A percentile compares a stretch with the other conserved stretches of the same genome.
phyloP scores from a whole-genome alignment of 192 early-diverging fungal species.

The Phlyctochytrium bullatum region DNA sequence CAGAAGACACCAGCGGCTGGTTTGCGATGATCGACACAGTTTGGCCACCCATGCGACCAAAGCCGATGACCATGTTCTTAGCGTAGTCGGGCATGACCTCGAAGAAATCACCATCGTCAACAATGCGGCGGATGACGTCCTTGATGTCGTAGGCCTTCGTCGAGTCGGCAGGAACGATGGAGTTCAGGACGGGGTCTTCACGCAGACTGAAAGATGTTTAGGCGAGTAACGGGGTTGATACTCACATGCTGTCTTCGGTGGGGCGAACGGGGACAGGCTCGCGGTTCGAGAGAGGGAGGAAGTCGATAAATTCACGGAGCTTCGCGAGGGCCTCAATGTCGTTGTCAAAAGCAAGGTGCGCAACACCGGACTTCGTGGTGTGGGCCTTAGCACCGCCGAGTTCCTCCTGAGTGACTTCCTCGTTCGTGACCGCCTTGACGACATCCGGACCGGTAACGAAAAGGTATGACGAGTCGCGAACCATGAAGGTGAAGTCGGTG shows the following conservation, averaged over 20 bases:
- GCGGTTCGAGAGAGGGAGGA: slow-evolving; percentile 81
- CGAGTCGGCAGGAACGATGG: slow-evolving; percentile 86
- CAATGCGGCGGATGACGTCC: slow-evolving; percentile 72
- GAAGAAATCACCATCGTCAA: slow-evolving; percentile 83
- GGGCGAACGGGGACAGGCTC: slow-evolving; percentile 60
- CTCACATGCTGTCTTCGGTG: slow-evolving; percentile 59
- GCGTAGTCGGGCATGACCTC: slow-evolving; percentile 92
- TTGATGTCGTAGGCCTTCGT: slow-evolving; percentile 95
- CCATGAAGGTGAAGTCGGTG: slow-evolving; percentile 98
- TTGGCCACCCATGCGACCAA: slow-evolving; percentile 79
- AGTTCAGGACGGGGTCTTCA: slow-evolving; percentile 75
- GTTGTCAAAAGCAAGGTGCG: slow-evolving; percentile 89
- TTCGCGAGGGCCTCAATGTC: slow-evolving; percentile 84
- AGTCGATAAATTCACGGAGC: slow-evolving; percentile 83
- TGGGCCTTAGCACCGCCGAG: slow-evolving; percentile 90
- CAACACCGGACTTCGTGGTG: slow-evolving; percentile 89
- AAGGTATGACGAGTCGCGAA: slow-evolving; percentile 89
- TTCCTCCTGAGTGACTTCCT: slow-evolving; percentile 90
- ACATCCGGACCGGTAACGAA: slow-evolving; percentile 98
- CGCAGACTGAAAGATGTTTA: slow-evolving; percentile 36
- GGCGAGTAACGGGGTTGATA: not conserved
- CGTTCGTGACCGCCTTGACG: slow-evolving; percentile 93
- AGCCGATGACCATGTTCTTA: slow-evolving; percentile 88
- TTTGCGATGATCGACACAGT: slow-evolving; percentile 91
- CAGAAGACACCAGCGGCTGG: slow-evolving; percentile 93